Conservation (phyloP, 202 grass and related monocot species). For the Dendrocalamus latiflorus region DNA sequence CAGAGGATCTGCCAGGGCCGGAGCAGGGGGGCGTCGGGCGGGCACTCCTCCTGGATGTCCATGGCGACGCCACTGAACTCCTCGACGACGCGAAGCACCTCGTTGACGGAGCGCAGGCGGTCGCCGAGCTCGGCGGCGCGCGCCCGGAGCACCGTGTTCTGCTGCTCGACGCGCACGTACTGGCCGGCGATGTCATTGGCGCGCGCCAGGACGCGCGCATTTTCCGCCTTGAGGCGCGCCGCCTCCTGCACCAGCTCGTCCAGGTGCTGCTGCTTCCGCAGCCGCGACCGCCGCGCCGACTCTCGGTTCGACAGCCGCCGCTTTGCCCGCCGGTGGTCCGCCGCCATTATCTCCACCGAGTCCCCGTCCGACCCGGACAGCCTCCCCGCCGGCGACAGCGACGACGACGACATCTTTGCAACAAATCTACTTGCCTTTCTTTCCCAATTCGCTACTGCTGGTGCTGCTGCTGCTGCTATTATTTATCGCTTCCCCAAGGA, state of each 20-base stretch:
- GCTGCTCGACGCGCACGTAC: too few species aligned
- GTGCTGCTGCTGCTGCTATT: slow-evolving; percentile 23
- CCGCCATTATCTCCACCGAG: not conserved
- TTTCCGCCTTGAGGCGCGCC: too few species aligned
- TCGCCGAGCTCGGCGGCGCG: slow-evolving; percentile 56
- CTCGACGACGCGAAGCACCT: slow-evolving; percentile 60
- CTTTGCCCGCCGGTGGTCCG: slow-evolving; percentile 64
- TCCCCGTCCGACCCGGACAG: slow-evolving; percentile 53
- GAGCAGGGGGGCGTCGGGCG: slow-evolving; percentile 53
- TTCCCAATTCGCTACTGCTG: not conserved
- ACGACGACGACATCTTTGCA: slow-evolving; percentile 22
- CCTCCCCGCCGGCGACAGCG: slow-evolving; percentile 26
- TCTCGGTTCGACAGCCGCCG: slow-evolving; percentile 83
- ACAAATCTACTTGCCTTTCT: not conserved
- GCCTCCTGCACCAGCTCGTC: too few species aligned
- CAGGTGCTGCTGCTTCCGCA: too few species aligned
- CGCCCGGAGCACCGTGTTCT: slow-evolving; percentile 42
- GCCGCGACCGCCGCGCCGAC: too few species aligned
- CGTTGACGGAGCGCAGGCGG: slow-evolving; percentile 68
- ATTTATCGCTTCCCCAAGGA: slow-evolving; percentile 1
- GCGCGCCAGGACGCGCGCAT: too few species aligned
- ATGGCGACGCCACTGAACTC: slow-evolving; percentile 76
- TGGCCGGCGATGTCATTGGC: too few species aligned
- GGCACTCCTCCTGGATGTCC: slow-evolving; percentile 66
- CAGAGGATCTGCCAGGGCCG: slow-evolving; percentile 59